Evolutionary conservation across 768 basidiomycete genomes (phyloP).

Genomic region (Leccinum pellstonianum): DNA sequence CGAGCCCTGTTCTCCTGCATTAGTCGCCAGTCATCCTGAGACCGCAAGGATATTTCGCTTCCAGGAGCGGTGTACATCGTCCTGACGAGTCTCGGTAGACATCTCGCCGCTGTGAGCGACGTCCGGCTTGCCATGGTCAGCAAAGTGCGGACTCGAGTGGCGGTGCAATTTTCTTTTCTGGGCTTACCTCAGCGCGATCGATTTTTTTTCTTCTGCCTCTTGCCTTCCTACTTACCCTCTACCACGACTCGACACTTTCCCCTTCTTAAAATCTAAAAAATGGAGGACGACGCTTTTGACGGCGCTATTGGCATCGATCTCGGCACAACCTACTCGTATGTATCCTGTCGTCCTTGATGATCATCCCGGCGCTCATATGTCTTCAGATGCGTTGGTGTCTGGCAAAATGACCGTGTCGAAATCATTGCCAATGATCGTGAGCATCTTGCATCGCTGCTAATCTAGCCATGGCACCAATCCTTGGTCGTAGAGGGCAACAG

Average conservation of each 20-base stretch:
- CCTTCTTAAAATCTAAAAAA: constrained; percentile 45
- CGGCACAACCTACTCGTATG: constrained; percentile 95
- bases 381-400: constrained; percentile 92
- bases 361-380: constrained; percentile 25
- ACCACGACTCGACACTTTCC: constrained; percentile 36
- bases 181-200: constrained; percentile 57
- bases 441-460: constrained; percentile 30
- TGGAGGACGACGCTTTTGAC: constrained; percentile 86
- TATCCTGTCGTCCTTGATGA: constrained; percentile 13
- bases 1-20: constrained; percentile 61
- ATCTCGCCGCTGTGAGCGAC: constrained; percentile 24
- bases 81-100: constrained; percentile 24
- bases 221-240: constrained; percentile 23
- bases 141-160: constrained; percentile 21
- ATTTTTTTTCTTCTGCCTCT: constrained; percentile 36
- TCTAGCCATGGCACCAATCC: neutral
- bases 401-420: constrained; percentile 99
- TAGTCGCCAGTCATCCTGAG: constrained; percentile 61
- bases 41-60: constrained; percentile 37
- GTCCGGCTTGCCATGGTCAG: constrained; percentile 28
- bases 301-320: constrained; percentile 97
- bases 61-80: constrained; percentile 33
- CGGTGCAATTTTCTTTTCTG: constrained; percentile 31
- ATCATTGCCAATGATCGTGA: constrained; percentile 97
- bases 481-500: constrained; percentile 83